phyloP scores from a whole-genome alignment of 352 stramenopile species.

The Pythium chondricola region DNA sequence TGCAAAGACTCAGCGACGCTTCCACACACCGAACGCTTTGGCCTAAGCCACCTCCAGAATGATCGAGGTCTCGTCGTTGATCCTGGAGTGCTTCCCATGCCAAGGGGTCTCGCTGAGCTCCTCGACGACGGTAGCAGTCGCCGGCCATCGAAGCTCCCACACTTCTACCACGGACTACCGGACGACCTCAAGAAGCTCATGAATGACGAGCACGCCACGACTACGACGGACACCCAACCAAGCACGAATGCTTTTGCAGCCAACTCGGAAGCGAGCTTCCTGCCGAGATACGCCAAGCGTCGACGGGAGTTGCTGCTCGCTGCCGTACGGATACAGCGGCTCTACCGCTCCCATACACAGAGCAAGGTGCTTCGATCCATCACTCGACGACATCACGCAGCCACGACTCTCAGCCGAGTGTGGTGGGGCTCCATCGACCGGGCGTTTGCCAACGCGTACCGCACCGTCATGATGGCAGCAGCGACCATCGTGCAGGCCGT shows the following conservation, averaged over 20 bases:
- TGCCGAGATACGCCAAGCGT: conserved; percentile 57
- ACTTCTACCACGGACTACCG: conserved; percentile 74
- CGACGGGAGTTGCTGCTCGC: conserved; percentile 34
- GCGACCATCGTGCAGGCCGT: conserved; percentile 60
- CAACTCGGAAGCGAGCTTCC: conserved; percentile 50
- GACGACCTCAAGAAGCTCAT: conserved; percentile 74
- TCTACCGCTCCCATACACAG: conserved; percentile 40
- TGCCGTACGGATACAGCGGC: conserved; percentile 48
- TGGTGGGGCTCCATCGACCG: conserved; percentile 48
- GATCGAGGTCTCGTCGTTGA: conserved; percentile 40
- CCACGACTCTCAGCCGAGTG: conserved; percentile 50
- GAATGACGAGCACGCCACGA: conserved; percentile 35
- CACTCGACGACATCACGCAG: conserved; percentile 30
- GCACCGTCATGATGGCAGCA: conserved; percentile 42
- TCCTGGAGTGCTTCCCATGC: conserved; percentile 12
- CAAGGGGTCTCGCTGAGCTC: conserved; percentile 18
- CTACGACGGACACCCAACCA: conserved; percentile 4
- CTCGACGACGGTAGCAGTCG: conserved; percentile 23
- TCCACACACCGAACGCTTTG: conserved; percentile 47
- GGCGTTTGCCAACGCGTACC: conserved; percentile 43
- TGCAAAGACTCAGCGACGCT: neutral
- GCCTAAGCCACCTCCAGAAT: conserved; percentile 42
- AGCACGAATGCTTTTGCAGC: conserved; percentile 14
- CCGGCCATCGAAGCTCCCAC: conserved; percentile 27
- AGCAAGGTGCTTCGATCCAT: conserved; percentile 37